Evolutionary conservation across 345 rosid genomes (phyloP).

Genomic region (Noccaea caerulescens): DNA sequence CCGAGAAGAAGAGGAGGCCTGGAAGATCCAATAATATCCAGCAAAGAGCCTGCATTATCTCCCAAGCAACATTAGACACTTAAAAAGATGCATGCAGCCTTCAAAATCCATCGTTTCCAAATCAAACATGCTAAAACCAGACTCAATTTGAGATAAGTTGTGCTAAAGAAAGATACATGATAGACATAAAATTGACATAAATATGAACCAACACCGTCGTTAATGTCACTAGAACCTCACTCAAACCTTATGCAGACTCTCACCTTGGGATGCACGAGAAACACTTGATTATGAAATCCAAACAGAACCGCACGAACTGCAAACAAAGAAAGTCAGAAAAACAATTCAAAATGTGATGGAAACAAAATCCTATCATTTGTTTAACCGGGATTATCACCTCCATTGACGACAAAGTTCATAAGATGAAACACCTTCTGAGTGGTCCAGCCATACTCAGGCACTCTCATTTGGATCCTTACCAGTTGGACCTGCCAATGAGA

Average conservation of each 20-base stretch:
- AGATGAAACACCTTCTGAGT: conserved; percentile 98
- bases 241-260: conserved; percentile 41
- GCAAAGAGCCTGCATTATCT: conserved; percentile 62
- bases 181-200: not conserved
- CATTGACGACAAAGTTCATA: conserved; percentile 96
- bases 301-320: conserved; percentile 92
- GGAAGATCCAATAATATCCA: conserved; percentile 83
- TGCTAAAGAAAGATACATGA: not conserved
- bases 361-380: not conserved
- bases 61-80: conserved; percentile 24
- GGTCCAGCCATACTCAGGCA: conserved; percentile 98
- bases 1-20: conserved; percentile 86
- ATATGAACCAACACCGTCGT: no score
- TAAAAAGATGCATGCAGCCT: conserved; percentile 11
- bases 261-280: conserved; percentile 87
- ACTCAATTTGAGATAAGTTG: not conserved
- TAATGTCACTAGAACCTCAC: not conserved
- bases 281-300: conserved; percentile 88
- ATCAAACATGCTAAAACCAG: not conserved
- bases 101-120: not conserved
- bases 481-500: conserved; percentile 67
- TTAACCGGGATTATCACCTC: conserved; percentile 59
- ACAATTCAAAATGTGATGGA: not conserved
- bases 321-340: conserved; percentile 17
- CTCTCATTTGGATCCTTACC: conserved; percentile 89